Conservation (phyloP, 768 basidiomycete genomes). For the Floccularia luteovirens region DNA sequence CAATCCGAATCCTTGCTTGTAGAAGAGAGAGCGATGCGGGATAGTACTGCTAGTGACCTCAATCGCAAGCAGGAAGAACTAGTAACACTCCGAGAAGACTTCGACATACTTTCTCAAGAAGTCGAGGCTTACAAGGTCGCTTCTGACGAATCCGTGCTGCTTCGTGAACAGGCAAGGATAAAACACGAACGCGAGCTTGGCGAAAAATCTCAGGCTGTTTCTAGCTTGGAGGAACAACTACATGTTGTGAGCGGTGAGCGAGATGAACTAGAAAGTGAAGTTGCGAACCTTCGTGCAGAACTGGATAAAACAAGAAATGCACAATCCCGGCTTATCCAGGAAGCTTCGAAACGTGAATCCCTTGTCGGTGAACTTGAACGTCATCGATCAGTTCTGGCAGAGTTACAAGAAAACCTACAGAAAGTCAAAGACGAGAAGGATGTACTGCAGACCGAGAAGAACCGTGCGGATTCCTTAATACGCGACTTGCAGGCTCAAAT, state of each 20-base stretch:
- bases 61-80: constrained; percentile 35
- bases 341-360: constrained; percentile 69
- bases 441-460: constrained; percentile 63
- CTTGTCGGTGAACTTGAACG: constrained; percentile 69
- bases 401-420: constrained; percentile 72
- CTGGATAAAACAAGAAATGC: constrained; percentile 50
- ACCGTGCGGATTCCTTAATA: constrained; percentile 56
- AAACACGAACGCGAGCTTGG: constrained; percentile 38
- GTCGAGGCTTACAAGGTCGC: constrained; percentile 52
- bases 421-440: constrained; percentile 81
- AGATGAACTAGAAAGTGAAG: constrained; percentile 33
- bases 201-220: constrained; percentile 42
- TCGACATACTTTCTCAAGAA: constrained; percentile 45
- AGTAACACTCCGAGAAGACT: constrained; percentile 37
- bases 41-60: constrained; percentile 40
- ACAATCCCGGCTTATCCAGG: constrained; percentile 57
- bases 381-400: constrained; percentile 68
- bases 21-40: constrained; percentile 23
- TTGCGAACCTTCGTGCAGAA: constrained; percentile 49
- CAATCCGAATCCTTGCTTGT: constrained; percentile 8
- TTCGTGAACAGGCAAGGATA: constrained; percentile 32
- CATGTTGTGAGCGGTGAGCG: constrained; percentile 34
- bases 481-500: constrained; percentile 76
- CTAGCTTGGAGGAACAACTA: constrained; percentile 43
- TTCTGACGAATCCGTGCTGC: constrained; percentile 38